These are phyloP conservation scores for Kentomonas sorsogonicus DNA, from an alignment of 208 protist species.

Conservation along the genomic window DNA sequence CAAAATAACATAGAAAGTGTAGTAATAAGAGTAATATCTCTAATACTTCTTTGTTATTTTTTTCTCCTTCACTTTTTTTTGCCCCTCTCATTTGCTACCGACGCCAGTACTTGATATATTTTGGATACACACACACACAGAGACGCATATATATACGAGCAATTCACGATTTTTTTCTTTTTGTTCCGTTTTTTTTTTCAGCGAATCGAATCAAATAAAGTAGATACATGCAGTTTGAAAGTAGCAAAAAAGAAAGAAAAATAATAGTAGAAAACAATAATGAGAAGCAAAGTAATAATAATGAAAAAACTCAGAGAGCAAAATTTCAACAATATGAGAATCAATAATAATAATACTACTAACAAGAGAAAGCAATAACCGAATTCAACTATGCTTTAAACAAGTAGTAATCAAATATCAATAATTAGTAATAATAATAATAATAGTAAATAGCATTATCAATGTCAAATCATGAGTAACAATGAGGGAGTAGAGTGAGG, in stretches of 20 bases:
- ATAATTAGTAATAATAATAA: slow-evolving; percentile 14
- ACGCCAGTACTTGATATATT: no score
- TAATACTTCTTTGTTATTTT: neutral
- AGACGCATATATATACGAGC: no score
- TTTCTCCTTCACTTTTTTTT: neutral
- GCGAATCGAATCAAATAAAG: no score
- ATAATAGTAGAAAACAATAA: neutral
- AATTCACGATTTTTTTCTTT: no score
- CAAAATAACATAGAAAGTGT: slow-evolving; percentile 12
- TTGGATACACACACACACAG: no score
- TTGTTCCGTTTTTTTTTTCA: no score
- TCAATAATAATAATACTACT: neutral
- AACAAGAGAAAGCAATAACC: neutral
- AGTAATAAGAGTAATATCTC: slow-evolving; percentile 5
- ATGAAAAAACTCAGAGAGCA: neutral
- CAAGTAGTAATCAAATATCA: neutral
- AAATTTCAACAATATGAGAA: neutral
- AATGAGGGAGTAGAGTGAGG: neutral
- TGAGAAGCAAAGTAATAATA: neutral
- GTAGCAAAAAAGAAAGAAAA: slow-evolving; percentile 14
- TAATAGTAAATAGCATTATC: slow-evolving; percentile 5
- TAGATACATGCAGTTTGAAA: neutral
- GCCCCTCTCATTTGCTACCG: no score
- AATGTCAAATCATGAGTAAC: neutral
- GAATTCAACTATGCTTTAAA: neutral